Evolutionary conservation across 176 grass and related monocot species (phyloP).

Genomic region (Oryza nivara): DNA sequence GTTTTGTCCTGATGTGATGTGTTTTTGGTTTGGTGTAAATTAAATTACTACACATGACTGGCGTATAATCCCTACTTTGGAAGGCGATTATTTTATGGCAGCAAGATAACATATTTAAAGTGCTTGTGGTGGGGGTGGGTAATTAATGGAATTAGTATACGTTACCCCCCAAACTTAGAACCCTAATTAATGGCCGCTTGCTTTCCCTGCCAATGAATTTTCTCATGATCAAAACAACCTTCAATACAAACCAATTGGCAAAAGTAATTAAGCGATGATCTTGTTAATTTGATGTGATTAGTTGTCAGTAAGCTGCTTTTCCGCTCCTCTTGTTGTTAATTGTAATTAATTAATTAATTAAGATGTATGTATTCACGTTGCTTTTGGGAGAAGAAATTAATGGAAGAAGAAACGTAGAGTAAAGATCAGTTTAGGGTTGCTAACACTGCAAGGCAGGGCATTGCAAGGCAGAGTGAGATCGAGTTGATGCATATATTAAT

Average conservation of each 20-base stretch:
- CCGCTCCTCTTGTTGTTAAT: neutral
- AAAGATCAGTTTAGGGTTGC: neutral
- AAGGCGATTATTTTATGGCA: constrained; percentile 39
- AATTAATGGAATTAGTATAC: constrained; percentile 34
- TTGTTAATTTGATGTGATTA: neutral
- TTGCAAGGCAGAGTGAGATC: neutral
- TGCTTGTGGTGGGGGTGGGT: neutral
- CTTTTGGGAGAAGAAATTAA: neutral
- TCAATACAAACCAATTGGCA: neutral
- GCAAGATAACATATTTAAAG: constrained; percentile 47
- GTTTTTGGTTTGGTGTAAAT: neutral
- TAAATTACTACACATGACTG: constrained; percentile 39
- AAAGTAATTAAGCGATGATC: neutral
- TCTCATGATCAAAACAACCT: neutral
- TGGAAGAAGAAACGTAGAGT: neutral
- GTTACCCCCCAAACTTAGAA: constrained; percentile 24
- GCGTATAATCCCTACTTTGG: constrained; percentile 34
- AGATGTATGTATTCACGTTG: neutral
- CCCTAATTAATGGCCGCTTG: constrained; percentile 31
- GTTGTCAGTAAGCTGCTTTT: neutral
- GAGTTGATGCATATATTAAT: neutral
- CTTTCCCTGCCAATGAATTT: no score
- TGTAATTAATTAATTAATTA: neutral
- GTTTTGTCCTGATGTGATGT: constrained; percentile 43
- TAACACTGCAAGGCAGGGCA: constrained; percentile 20